Base-by-base conservation (phyloP, 495 filamentous ascomycete species). In the Hypomontagnella submonticulosa region DNA sequence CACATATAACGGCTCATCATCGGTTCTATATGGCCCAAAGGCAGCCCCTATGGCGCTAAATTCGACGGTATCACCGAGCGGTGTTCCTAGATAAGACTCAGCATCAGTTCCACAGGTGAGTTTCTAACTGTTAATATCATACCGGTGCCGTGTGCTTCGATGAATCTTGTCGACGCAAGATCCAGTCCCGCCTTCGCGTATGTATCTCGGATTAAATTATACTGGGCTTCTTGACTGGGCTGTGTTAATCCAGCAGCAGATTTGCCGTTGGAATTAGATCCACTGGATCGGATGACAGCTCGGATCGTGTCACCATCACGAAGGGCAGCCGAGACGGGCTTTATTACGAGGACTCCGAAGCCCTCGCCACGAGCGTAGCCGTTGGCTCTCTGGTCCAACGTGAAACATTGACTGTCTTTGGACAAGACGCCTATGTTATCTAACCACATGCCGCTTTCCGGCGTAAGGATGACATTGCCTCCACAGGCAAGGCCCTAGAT, bases 311-410 rank as follows among this genome's bases (percentile, higher is more conserved):
- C 23, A 3, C 76, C 75, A 53, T 81, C 79, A 1, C 38, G 11
- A 4, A 81, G 15, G 3, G 81, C 88, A 36, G 81, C 77, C 1
- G 55, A 34, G 0, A 88, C 69, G 6, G 53, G 64, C 69, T 90
- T 91, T 2, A 91, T 19, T 4, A 81, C 71, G 0, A 89, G 15
- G 0, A 75, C 73, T n/a, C 69, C 79, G 10, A 87, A 55, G 1
- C 80, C 87, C 49, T 91, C 88, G 0, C 78, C 88, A 4, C 87
- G 74, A 0, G 69, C 83, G 69, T 86, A 90, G 0, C 88, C 88
- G 67, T 86, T 75, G 0, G 85, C 88, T 0, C 57, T 46, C 0
- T 76, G 71, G 62, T 87, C 84, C 61, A 86, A 90, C 4, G 80
- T 81, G 23, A 80, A 72, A 48, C 80, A 88, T 1, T 53, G 69